phyloP scores from a whole-genome alignment of 345 rosid species.

The Eucalyptus marginata region DNA sequence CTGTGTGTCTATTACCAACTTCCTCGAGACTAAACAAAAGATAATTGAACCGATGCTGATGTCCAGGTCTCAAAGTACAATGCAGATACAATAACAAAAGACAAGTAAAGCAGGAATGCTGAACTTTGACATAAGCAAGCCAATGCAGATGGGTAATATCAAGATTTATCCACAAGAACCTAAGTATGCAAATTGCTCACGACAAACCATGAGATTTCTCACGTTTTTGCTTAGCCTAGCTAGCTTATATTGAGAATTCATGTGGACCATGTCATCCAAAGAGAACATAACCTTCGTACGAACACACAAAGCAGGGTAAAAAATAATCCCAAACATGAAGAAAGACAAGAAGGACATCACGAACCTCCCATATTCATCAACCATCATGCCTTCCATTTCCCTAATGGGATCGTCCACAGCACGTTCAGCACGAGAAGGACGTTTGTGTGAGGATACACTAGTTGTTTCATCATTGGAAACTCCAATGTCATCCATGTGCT shows the following conservation, averaged over 20 bases:
- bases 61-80: background rate
- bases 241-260: background rate
- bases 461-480: conserved; percentile 58
- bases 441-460: conserved; percentile 49
- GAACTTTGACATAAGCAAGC: background rate
- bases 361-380: conserved; percentile 98
- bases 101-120: background rate
- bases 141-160: background rate
- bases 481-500: conserved; percentile 74
- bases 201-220: background rate
- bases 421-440: conserved; percentile 91
- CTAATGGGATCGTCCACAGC: conserved; percentile 91
- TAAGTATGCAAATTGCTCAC: background rate
- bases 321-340: background rate
- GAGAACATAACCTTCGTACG: background rate
- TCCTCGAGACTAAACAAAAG: background rate
- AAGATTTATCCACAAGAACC: background rate
- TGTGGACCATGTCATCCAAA: background rate
- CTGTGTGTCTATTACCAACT: background rate
- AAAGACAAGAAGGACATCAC: background rate
- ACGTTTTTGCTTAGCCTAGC: background rate
- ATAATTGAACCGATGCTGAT: background rate
- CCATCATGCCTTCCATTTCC: conserved; percentile 98
- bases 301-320: background rate
- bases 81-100: background rate